Base-by-base conservation (phyloP, 805 yeast species). In the Candida golubevii region DNA sequence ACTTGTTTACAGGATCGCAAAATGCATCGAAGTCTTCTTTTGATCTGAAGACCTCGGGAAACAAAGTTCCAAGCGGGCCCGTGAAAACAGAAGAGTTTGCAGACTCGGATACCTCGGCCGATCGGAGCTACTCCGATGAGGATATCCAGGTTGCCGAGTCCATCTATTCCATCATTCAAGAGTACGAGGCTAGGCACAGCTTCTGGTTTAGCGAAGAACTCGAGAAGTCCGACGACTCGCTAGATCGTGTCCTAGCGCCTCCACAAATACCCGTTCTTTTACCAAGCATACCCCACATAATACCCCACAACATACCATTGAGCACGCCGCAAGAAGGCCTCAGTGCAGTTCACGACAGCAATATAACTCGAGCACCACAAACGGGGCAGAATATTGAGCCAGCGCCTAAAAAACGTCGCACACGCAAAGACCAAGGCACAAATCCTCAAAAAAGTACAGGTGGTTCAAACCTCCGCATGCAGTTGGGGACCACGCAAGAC, bases 71-170 rank as follows among this genome's bases (percentile, higher is more conserved):
- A 9, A 14, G 26, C 8, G 41, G 36, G 29, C 39, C 43, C 26
- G 44, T 59, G 29, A 53, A 55, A 6, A 43, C 65, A 23, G 64
- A 59, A 9, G 74, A 69, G 36, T 67, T 70, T 51, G 74, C 74
- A 13, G 75, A 70, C 49, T 61, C 72, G 23, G 53, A 45, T n/a
- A 52, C 62, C 1, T 53, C 60, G 1, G 51, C 12, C 26, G 47
- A 38, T 48, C 31, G 26, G 33, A 15, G 14, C 26, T 29, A 41
- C 18, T 23, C 46, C 3, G 56, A 51, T 33, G 52, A 51, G 6
- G 45, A 34, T 18, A 44, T 37, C 11, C 42, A 39, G 44, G 58
- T 57, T 29, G 55, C 63, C 3, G 67, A 61, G 15, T 62, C 67
- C 27, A 56, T 66, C 8, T 61, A 64, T 39, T 59, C 65, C 13